phyloP scores from a whole-genome alignment of 2,329 filamentous ascomycete species.

The Ascochyta koolunga region DNA sequence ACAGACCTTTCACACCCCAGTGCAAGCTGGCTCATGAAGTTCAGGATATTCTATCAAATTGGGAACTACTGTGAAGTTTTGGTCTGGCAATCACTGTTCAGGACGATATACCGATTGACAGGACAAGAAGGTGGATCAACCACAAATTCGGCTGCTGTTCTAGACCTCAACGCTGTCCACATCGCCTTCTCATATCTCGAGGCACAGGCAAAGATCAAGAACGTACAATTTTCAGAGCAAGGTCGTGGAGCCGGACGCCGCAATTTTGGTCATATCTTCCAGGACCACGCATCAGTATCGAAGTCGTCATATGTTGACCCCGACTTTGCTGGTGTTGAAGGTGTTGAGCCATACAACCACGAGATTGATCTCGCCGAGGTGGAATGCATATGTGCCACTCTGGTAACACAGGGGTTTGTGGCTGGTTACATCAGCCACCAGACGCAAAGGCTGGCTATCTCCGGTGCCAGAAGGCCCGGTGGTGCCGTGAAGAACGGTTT shows the following conservation, averaged over 20 bases:
- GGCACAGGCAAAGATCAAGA: constrained; percentile 50
- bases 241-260: constrained; percentile 43
- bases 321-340: constrained; percentile 51
- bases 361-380: constrained; percentile 66
- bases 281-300: constrained; percentile 57
- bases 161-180: constrained; percentile 74
- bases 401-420: constrained; percentile 81
- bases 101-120: constrained; percentile 77
- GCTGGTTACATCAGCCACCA: constrained; percentile 83
- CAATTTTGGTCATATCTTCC: constrained; percentile 53
- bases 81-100: constrained; percentile 81
- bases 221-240: constrained; percentile 34
- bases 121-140: constrained; percentile 66
- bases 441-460: constrained; percentile 78
- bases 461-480: constrained; percentile 67
- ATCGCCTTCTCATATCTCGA: constrained; percentile 70
- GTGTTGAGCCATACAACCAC: constrained; percentile 36
- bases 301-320: constrained; percentile 49
- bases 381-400: constrained; percentile 76
- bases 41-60: constrained; percentile 76
- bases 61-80: constrained; percentile 78
- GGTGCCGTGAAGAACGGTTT: constrained; percentile 72
- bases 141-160: constrained; percentile 66
- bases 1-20: constrained; percentile 32
- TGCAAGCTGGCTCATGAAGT: constrained; percentile 72